A percentile compares a stretch with the other conserved stretches of the same genome.
phyloP scores from a whole-genome alignment of 176 grass and related monocot species.

The Raddia distichophylla region DNA sequence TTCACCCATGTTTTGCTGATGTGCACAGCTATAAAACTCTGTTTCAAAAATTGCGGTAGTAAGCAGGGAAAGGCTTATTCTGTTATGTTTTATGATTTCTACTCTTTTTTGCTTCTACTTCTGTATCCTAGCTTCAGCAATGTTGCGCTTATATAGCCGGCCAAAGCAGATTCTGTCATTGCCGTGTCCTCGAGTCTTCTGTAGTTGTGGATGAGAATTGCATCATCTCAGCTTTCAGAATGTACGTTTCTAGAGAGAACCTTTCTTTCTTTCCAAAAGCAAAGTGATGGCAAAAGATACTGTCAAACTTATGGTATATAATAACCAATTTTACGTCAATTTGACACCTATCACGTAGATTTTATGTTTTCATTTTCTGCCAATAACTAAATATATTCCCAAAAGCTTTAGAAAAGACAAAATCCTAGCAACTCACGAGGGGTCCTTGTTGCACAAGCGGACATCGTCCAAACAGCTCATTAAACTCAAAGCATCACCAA shows the following conservation, averaged over 20 bases:
- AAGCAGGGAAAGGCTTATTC: too few relatives aligned
- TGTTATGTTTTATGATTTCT: background rate
- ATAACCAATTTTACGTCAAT: background rate
- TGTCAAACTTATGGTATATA: background rate
- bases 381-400: background rate
- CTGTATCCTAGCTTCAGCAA: slow-evolving; percentile 4
- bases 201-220: slow-evolving; percentile 11
- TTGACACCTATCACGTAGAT: background rate
- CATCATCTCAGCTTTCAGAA: slow-evolving; percentile 18
- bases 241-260: background rate
- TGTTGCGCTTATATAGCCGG: slow-evolving; percentile 26
- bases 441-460: background rate
- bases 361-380: background rate
- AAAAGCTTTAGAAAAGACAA: background rate
- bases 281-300: slow-evolving; percentile 29
- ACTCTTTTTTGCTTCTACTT: background rate
- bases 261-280: slow-evolving; percentile 26
- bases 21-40: background rate
- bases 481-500: background rate
- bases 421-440: background rate
- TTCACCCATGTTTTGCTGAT: slow-evolving; percentile 21
- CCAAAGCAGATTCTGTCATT: slow-evolving; percentile 13
- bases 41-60: background rate
- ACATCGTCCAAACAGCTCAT: background rate
- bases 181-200: background rate